phyloP scores from a whole-genome alignment of 257 asterid species.

The Nicotiana tabacum region DNA sequence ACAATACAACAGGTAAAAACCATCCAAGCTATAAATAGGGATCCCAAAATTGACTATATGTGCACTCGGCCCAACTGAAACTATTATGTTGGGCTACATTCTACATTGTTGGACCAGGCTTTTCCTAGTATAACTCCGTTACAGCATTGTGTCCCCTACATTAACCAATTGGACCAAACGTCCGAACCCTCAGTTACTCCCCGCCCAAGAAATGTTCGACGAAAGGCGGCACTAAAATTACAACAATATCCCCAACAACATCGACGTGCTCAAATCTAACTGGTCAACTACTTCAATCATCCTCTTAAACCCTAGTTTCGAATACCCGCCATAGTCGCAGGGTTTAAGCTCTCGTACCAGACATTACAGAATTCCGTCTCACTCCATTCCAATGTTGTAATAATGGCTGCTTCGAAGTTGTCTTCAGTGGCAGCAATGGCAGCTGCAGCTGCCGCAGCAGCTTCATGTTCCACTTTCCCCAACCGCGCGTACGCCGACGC shows the following conservation, averaged over 20 bases:
- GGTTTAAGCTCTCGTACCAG: not conserved
- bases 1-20: too few relatives aligned
- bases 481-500: slow-evolving; percentile 39
- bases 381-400: not conserved
- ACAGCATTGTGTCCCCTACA: not conserved
- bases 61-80: too few relatives aligned
- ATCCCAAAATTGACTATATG: too few relatives aligned
- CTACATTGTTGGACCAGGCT: not conserved
- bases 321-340: not conserved
- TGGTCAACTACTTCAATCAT: not conserved
- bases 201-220: not conserved
- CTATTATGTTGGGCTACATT: too few relatives aligned
- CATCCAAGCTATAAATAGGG: too few relatives aligned
- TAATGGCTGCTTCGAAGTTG: slow-evolving; percentile 45
- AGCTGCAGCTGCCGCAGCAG: slow-evolving; percentile 36
- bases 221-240: not conserved
- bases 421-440: slow-evolving; percentile 45
- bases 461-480: slow-evolving; percentile 32
- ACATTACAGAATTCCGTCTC: not conserved
- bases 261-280: not conserved
- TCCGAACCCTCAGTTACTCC: not conserved
- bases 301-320: slow-evolving; percentile 11
- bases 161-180: not conserved
- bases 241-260: not conserved
- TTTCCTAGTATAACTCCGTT: not conserved